A percentile compares a stretch with the other conserved stretches of the same genome.
phyloP scores from a whole-genome alignment of 1,139 yeast species.

The Candida pseudoviswanathii region DNA sequence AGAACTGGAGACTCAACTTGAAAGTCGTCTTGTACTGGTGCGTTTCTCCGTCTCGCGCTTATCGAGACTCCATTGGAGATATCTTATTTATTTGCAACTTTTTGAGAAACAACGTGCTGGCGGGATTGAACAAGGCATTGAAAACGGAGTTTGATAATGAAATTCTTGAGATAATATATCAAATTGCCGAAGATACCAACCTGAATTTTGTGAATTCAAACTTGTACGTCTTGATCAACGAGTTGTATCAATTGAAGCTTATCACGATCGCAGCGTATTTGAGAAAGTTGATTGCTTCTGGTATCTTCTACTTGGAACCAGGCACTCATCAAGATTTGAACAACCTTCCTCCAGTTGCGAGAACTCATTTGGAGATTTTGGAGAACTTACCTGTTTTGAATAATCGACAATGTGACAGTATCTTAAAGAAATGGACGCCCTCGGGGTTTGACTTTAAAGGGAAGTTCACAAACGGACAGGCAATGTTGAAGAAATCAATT shows the following conservation, averaged over 20 bases:
- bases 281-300: conserved; percentile 80
- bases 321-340: conserved; percentile 19
- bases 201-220: conserved; percentile 25
- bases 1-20: conserved; percentile 43
- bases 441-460: conserved; percentile 35
- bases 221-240: conserved; percentile 56
- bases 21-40: conserved; percentile 51
- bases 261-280: conserved; percentile 69
- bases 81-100: conserved; percentile 43
- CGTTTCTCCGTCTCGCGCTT: conserved; percentile 40
- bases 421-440: conserved; percentile 43
- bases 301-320: conserved; percentile 60
- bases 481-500: conserved; percentile 25
- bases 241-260: conserved; percentile 52
- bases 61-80: conserved; percentile 30
- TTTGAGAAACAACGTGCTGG: conserved; percentile 35
- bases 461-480: conserved; percentile 33
- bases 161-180: conserved; percentile 51
- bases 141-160: conserved; percentile 52
- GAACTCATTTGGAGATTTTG: conserved; percentile 52
- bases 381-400: conserved; percentile 56
- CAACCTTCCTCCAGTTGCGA: conserved; percentile 26
- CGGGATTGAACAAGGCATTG: conserved; percentile 23
- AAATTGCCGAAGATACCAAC: conserved; percentile 38
- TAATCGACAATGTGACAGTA: conserved; percentile 54